Base-by-base conservation (phyloP, 208 protist species). In the Crithidia thermophila region DNA sequence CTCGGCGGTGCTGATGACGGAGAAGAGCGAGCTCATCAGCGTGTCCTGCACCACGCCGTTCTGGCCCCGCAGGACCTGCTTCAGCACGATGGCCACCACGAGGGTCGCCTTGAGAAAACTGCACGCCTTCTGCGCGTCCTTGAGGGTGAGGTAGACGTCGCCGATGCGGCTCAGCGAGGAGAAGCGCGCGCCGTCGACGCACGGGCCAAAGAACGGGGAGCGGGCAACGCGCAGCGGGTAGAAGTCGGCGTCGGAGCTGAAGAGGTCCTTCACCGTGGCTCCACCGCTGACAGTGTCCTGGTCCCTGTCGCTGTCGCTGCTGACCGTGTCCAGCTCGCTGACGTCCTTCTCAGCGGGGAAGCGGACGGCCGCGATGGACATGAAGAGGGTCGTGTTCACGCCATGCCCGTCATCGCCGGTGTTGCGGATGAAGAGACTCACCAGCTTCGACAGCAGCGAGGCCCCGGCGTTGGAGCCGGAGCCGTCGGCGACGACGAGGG, bases 151-250 rank as follows among this genome's bases (percentile, higher is more conserved):
- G 42, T 80, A 59, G 20, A 88, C 47, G 25, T 73, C 71, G 6
- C 61, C 66, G 36, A 71, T 39, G 31, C 49, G 67, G 47, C 67
- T 70, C 4, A 76, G 50, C 3, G 42, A 65, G 28, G 60, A 64
- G 16, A 82, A 78, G 49, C 63, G 74, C 10, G 72, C 74, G 40
- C 62, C 77, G 50, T 70, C 34, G 31, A 84, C 68, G 57, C 69
- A 80, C 2, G 72, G 66, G 4, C 81, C 81, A 36, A 84, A 84
- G 10, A 84, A 71, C 13, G 78, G 82, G 25, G 82, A 88, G 18
- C 61, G 57, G 7, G 76, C 70, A 9, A 62, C 49, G 33, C 56
- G 40, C 37, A 81, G 49, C 3, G 50, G 50, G 51, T 64, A 60
- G 21, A 64, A 64, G 18, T 64, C 67, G 46, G 57, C 43, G 21